Evolutionary conservation across 2,329 filamentous ascomycete genomes (phyloP), one percentile per base, ranked within the genome.

Genomic region (Dactylellina cionopaga): DNA sequence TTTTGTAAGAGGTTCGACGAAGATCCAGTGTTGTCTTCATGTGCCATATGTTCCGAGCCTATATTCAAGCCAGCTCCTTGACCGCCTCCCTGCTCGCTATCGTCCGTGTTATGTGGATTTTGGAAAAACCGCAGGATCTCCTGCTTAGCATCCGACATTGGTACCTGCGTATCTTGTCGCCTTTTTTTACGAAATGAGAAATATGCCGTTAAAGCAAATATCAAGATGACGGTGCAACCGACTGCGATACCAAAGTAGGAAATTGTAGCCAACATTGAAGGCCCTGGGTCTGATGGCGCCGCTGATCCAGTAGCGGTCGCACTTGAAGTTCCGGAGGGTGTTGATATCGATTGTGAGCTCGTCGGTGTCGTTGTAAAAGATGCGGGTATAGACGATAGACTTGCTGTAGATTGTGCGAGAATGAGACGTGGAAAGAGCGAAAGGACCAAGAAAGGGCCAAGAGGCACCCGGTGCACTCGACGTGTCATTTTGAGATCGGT

Each of bases 171-270:
- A 17, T 13, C 7, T 17, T 46, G 44, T 13, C 27, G 24, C 15
- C 46, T 44, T 31, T 59, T 72, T 29, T 33, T 35, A 43, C 59
- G 44, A 5, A 35, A 65, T 24, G 68, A 54, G 25, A 59, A 65
- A 35, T 52, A 47, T 5, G 29, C 52, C 2, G 68, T 55, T 29
- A 65, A 10, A 17, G 44, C 15, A 19, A 72, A 65, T 3, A 72
- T 54, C n/a, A 64, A 9, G 5, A 72, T 22, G 1, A 72, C 54
- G 17, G 68, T 11, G 17, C 44, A 62, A 6, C 68, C 60, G 29
- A 72, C 68, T 17, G 51, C 68, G 7, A 72, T 65, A 9, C 68
- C 68, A 13, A 55, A 27, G 22, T 54, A 72, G 9, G 68, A 72
- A 46, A 72, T 56, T 5, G 59, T 72, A 43, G 44, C 46, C 15